phyloP scores from a whole-genome alignment of 345 rosid species.

The Lenwebbia sp. region DNA sequence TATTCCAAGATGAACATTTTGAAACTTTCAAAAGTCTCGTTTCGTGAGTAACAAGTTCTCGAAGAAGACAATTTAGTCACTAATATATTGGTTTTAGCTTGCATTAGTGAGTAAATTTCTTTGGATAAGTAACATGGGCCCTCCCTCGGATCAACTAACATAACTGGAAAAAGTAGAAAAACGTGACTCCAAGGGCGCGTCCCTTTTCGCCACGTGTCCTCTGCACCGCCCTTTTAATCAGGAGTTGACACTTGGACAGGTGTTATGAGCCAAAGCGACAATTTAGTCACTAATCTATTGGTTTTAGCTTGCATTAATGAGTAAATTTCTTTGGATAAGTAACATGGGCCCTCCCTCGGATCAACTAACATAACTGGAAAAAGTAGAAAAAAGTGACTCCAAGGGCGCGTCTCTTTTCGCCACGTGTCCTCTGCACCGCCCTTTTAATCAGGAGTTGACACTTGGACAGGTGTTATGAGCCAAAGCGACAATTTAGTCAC shows the following conservation, averaged over 20 bases:
- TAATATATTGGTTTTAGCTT: not conserved
- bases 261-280: not conserved
- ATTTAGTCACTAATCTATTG: not conserved
- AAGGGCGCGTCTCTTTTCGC: not conserved
- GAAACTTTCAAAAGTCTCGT: not conserved
- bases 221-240: not conserved
- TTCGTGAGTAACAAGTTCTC: not conserved
- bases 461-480: not conserved
- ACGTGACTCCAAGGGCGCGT: not conserved
- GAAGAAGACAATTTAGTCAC: not conserved
- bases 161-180: not conserved
- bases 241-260: not conserved
- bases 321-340: not conserved
- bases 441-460: not conserved
- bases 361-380: not conserved
- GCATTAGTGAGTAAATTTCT: not conserved
- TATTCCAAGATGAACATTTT: not conserved
- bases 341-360: not conserved
- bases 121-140: not conserved
- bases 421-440: not conserved
- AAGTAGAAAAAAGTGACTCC: not conserved
- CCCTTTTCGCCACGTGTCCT: not conserved
- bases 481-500: no score
- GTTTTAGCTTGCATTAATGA: not conserved
- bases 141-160: not conserved